Evolutionary conservation across 1,139 yeast genomes (phyloP), one percentile per base, ranked within the genome.

Genomic region (Meyerozyma elateridarum): DNA sequence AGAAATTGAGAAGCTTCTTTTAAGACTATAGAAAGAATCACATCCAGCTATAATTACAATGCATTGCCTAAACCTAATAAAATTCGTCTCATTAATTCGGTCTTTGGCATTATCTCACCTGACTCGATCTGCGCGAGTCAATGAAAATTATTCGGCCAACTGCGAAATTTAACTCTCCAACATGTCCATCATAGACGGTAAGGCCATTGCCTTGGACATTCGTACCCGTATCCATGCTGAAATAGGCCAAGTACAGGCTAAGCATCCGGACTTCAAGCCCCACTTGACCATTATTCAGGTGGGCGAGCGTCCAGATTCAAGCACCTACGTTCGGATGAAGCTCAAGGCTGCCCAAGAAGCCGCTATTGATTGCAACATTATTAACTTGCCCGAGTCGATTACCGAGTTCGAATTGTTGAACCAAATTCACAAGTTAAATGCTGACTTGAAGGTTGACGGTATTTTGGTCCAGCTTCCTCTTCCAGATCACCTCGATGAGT

Each of bases 241-340:
- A 38, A 80, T 88, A 52, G 48, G 54, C 19, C 59, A 61, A 36
- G 56, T 78, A 43, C 82, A 82, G 56, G 46, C 64, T 16, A 59
- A 64, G 36, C 73, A 76, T 51, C 67, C 77, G 15, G 70, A 68
- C 35, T 89, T 88, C 64, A 67, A 71, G 45, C 96, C 98, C 22
- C 72, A 76, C 34, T 68, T 91, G 55, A 71, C 85, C 34, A 89
- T 91, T 46, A 71, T 91, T 45, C 98, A 91, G 63, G 94, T 91
- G 17, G 97, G 97, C 30, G 70, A 66, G 31, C 73, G 97, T 51
- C 89, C 85, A 24, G 98, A 91, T 56, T 87, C 96, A 8, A 72
- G 85, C 31, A 85, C 96, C n/a, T 91, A 91, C 60, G 96, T 91
- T 36, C 78, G 81, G 46, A 89, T 91, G 95, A 91, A 91, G 66